Conservation (phyloP, 352 stramenopile species). For the Pythium sukuiense region DNA sequence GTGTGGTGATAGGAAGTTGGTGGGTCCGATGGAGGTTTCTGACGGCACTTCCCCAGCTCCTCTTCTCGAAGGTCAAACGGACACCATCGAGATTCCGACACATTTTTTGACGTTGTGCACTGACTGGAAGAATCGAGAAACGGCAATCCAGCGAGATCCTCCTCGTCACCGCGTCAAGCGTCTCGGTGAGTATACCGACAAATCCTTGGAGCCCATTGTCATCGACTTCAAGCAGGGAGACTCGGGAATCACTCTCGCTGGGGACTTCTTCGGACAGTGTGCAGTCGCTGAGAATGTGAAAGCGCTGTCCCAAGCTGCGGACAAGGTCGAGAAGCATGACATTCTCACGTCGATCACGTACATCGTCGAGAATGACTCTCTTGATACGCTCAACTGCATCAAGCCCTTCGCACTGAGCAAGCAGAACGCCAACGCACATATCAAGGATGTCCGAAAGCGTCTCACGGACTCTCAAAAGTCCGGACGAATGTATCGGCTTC, state of each 20-base stretch:
- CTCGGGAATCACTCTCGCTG: conserved; percentile 41
- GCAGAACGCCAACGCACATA: conserved; percentile 27
- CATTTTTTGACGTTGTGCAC: conserved; percentile 35
- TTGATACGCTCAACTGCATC: conserved; percentile 49
- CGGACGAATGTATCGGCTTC: conserved; percentile 39
- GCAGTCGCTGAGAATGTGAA: conserved; percentile 43
- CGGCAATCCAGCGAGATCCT: conserved; percentile 30
- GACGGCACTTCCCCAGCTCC: conserved; percentile 12
- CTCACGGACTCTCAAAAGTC: conserved; percentile 37
- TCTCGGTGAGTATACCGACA: conserved; percentile 35
- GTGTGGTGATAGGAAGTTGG: conserved; percentile 30
- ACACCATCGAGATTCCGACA: conserved; percentile 9
- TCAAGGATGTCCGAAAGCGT: conserved; percentile 33
- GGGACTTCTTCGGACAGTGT: conserved; percentile 63
- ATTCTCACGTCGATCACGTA: conserved; percentile 46
- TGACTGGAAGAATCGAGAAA: conserved; percentile 42
- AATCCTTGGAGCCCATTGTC: conserved; percentile 34
- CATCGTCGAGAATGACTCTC: conserved; percentile 31
- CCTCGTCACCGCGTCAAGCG: conserved; percentile 28
- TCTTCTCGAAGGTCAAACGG: conserved; percentile 4
- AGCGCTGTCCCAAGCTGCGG: conserved; percentile 27
- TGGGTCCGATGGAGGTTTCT: conserved; percentile 48
- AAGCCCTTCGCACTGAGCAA: conserved; percentile 46
- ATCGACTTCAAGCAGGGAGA: conserved; percentile 38
- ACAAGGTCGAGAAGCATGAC: conserved; percentile 29